Percentiles rank a stretch among this genome's conserved stretches.
Evolutionary conservation across 768 basidiomycete species (phyloP).

Genomic region (Mycena vulgaris): DNA sequence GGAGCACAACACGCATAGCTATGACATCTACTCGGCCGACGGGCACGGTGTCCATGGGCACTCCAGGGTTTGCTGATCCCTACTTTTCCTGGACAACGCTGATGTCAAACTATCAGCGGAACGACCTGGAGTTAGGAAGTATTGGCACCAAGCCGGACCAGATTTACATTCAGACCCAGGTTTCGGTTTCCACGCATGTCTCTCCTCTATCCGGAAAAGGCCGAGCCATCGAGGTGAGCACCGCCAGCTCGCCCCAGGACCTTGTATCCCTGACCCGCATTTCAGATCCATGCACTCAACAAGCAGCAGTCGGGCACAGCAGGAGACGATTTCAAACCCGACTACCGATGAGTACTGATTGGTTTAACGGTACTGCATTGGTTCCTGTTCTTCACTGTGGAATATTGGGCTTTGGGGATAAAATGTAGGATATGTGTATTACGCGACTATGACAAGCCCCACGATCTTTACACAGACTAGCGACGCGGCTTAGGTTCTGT

Average conservation of each 20-base stretch:
- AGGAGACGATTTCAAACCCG: not conserved
- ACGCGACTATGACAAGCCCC: no score
- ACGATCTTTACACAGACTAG: not conserved
- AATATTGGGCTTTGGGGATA: not conserved
- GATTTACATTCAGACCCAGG: conserved; percentile 13
- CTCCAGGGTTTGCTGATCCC: not conserved
- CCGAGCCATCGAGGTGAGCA: no score
- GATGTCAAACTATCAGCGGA: not conserved
- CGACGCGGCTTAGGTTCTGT: no score
- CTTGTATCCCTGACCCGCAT: no score
- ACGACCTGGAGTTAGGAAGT: not conserved
- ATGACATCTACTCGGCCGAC: not conserved
- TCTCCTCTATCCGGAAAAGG: no score
- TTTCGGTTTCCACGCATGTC: conserved; percentile 4
- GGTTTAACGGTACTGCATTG: no score
- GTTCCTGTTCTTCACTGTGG: not conserved
- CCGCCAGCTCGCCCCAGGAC: no score
- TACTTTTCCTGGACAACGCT: not conserved
- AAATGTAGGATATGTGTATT: not conserved
- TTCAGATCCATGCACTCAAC: no score
- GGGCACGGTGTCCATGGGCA: no score
- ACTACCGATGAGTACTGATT: no score
- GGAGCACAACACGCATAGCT: not conserved
- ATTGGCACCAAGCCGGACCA: not conserved
- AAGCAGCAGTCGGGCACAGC: not conserved